These are phyloP conservation scores for Leucocoprinus sp. DNA, from an alignment of 768 basidiomycete genomes.

Conservation along the genomic window DNA sequence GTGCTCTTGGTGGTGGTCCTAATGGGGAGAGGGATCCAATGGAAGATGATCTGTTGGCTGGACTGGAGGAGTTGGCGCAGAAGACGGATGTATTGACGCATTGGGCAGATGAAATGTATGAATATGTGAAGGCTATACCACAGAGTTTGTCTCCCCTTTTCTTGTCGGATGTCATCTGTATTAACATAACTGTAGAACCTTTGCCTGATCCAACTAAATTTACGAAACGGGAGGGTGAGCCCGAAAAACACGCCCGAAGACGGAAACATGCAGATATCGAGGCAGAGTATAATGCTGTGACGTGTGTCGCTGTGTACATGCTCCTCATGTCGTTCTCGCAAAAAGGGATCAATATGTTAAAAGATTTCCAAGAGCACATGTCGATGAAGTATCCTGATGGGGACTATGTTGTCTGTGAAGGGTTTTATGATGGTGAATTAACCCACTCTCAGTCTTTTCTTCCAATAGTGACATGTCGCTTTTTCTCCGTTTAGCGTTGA, in stretches of 20 bases:
- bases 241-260: slow-evolving; percentile 57
- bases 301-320: slow-evolving; percentile 85
- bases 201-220: slow-evolving; percentile 77
- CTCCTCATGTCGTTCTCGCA: slow-evolving; percentile 88
- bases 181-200: slow-evolving; percentile 45
- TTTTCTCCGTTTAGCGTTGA: slow-evolving; percentile 51
- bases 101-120: slow-evolving; percentile 94
- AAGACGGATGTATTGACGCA: slow-evolving; percentile 91
- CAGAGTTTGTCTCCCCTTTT: slow-evolving; percentile 49
- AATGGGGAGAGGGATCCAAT: slow-evolving; percentile 52
- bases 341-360: slow-evolving; percentile 81
- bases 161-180: background rate
- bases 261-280: slow-evolving; percentile 70
- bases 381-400: slow-evolving; percentile 74
- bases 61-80: slow-evolving; percentile 85
- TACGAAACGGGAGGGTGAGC: slow-evolving; percentile 58
- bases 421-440: slow-evolving; percentile 64
- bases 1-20: slow-evolving; percentile 13
- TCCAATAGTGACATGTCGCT: slow-evolving; percentile 9
- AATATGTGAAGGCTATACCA: slow-evolving; percentile 76
- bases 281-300: slow-evolving; percentile 77
- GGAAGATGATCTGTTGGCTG: slow-evolving; percentile 76
- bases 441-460: slow-evolving; percentile 1
- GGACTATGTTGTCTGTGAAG: slow-evolving; percentile 67
- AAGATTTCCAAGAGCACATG: slow-evolving; percentile 73